Conservation (phyloP, 176 grass and related monocot species). For the Saccharum officinarum region DNA sequence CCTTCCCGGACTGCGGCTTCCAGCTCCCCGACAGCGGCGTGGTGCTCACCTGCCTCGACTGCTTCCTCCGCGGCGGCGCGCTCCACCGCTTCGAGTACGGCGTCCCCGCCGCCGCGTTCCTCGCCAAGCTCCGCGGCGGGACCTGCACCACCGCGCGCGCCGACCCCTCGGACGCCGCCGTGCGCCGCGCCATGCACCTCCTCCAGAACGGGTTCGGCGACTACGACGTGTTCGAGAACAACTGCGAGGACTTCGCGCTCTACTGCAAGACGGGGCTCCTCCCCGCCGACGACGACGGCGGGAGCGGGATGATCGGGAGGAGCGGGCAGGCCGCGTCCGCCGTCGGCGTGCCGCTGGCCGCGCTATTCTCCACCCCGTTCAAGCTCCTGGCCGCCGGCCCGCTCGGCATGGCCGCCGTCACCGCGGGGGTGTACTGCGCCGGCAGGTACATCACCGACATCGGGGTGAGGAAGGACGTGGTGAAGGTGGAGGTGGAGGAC, state of each 20-base stretch:
- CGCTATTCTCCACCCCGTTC: conserved; percentile 62
- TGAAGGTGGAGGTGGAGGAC: conserved; percentile 65
- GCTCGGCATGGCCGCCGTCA: conserved; percentile 60
- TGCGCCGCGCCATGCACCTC: conserved; percentile 63
- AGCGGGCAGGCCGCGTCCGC: conserved; percentile 71
- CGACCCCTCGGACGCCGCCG: conserved; percentile 34
- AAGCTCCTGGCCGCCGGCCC: conserved; percentile 56
- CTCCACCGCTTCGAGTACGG: conserved; percentile 71
- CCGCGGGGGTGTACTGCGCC: conserved; percentile 62
- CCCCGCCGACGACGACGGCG: neutral
- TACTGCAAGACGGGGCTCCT: conserved; percentile 88
- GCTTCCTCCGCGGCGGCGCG: conserved; percentile 69
- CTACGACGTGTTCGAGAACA: conserved; percentile 87
- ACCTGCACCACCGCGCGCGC: conserved; percentile 69
- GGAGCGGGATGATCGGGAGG: conserved; percentile 17
- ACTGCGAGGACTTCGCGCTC: conserved; percentile 86
- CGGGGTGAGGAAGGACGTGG: conserved; percentile 65
- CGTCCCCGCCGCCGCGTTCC: conserved; percentile 41
- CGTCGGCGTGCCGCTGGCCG: conserved; percentile 48
- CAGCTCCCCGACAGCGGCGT: conserved; percentile 61
- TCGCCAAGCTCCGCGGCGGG: conserved; percentile 68
- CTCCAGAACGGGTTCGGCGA: conserved; percentile 70
- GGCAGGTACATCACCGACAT: conserved; percentile 74
- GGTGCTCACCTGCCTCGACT: conserved; percentile 78
- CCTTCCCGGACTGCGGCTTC: conserved; percentile 61